Base-by-base conservation (phyloP, 176 grass and related monocot species). In the Aegilops bicornis region DNA sequence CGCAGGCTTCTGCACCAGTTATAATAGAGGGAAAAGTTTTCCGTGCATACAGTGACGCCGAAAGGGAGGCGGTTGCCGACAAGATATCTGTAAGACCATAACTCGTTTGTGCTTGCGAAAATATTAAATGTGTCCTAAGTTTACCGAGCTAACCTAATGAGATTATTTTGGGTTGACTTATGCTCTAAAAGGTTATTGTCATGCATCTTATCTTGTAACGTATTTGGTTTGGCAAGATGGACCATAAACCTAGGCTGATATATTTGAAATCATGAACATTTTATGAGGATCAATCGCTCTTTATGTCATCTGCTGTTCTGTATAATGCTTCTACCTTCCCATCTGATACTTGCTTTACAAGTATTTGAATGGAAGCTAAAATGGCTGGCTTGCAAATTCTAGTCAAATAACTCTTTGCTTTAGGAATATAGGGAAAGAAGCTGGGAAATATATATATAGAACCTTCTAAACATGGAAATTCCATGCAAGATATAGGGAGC, bases 21-120 rank as follows among this genome's bases (percentile, higher is more conserved):
- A 86, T 98, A 64, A 85, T 98, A 43, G 97, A 99, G 67, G 97
- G 94, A 77, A 96, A 79, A 81, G 76, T 27, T 89, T 99, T 98
- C 52, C 94, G 92, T 77, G 92, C n/a, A 42, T 87, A 87, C 66
- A 69, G 3, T 84, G 90, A 94, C 1, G 35, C 59, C 9, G 83
- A 84, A 58, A 95, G 90, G 77, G 94, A 94, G 63, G 7, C 0
- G n/a, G 39, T 86, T 64, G 93, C 86, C 0, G 90, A 91, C 14
- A 71, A 91, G 22, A 96, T 98, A 66, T 86, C 59, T 70, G 94
- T 99, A 99, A 85, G 87, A 59, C 5, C 23, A 76, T 65, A 85
- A 68, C 45, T 68, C 27, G 24, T 80, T 82, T 84, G 22, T 82
- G 81, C 23, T 77, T 67, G 17, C 31, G 39, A 59, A 29, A 79